Evolutionary conservation across 176 grass and related monocot species (phyloP).

Genomic region (Aegilops sharonensis): DNA sequence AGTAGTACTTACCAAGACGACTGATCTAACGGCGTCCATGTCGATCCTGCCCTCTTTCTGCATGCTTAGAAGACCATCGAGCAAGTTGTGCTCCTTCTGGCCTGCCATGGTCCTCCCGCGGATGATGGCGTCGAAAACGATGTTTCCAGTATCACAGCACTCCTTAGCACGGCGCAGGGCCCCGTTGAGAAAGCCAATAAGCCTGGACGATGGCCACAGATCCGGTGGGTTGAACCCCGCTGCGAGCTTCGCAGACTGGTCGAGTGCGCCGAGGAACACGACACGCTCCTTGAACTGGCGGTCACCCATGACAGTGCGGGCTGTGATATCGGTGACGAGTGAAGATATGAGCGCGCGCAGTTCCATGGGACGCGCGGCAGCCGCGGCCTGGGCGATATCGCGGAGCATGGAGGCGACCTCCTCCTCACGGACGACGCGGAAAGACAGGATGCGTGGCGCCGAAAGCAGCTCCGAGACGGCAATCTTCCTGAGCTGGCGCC

Average conservation of each 20-base stretch:
- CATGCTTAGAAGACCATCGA: constrained; percentile 35
- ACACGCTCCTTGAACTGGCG: background rate
- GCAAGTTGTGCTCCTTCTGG: constrained; percentile 12
- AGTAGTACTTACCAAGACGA: constrained; percentile 26
- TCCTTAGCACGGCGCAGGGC: background rate
- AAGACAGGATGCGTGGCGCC: too few relatives aligned
- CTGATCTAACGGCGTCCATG: constrained; percentile 17
- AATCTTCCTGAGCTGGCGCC: constrained; percentile 4
- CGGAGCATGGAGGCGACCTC: constrained; percentile 2
- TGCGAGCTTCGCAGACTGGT: background rate
- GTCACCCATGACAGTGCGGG: constrained; percentile 20
- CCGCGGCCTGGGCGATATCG: background rate
- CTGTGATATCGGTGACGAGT: background rate
- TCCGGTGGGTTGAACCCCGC: constrained; percentile 17
- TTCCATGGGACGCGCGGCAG: background rate
- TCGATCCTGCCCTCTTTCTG: background rate
- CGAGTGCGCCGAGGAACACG: background rate
- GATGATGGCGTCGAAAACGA: constrained; percentile 29
- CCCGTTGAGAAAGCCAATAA: constrained; percentile 5
- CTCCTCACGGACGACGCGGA: background rate
- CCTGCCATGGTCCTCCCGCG: constrained; percentile 3
- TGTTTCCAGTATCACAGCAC: background rate
- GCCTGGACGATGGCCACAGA: constrained; percentile 25
- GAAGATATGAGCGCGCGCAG: constrained; percentile 2
- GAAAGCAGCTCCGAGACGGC: constrained; percentile 17